Evolutionary conservation across 805 yeast genomes (phyloP), one percentile per base, ranked within the genome.

Genomic region (Kluyveromyces wickerhamii): DNA sequence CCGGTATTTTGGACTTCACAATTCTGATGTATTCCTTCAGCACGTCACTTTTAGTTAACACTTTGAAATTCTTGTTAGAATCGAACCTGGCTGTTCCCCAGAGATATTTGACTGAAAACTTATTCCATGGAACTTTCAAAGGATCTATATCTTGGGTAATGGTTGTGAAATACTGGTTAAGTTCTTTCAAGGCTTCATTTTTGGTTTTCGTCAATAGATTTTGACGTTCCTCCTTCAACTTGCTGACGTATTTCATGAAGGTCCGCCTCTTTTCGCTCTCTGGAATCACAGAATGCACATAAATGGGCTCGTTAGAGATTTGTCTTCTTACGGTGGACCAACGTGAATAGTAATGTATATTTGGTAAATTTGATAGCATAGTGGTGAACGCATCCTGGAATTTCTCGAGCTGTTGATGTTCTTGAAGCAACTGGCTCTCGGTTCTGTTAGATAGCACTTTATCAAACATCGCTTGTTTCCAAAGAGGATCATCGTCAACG

Each of bases 281-380:
- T 15, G 77, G 69, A 7, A 77, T 65, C 13, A 74, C 66, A 1
- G 84, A 65, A 50, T 74, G 77, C 37, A 66, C 69, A 50, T 74
- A 79, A 5, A 79, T 70, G 0, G 86, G 77, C 47, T 83, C 92
- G 37, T 79, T 76, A 4, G 62, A 54, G 4, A 82, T 69, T 36
- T 69, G 35, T n/a, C 60, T 60, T 38, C 69, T 73, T 0, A 72
- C 63, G 1, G 79, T 70, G 21, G 52, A 47, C 94, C 94, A 85
- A 26, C 82, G 59, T 0, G 89, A 73, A 36, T 66, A 70, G 42
- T 72, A 67, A 13, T 63, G 62, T 18, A 83, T 59, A n/a, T 66
- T 60, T 0, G 62, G 57, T 33, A 67, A 61, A 5, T 52, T 52
- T 15, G 61, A 51, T 27, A 81, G 51, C 32, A 78, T 66, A 10